Conservation (phyloP, 345 rosid species). For the Litchi chinensis region DNA sequence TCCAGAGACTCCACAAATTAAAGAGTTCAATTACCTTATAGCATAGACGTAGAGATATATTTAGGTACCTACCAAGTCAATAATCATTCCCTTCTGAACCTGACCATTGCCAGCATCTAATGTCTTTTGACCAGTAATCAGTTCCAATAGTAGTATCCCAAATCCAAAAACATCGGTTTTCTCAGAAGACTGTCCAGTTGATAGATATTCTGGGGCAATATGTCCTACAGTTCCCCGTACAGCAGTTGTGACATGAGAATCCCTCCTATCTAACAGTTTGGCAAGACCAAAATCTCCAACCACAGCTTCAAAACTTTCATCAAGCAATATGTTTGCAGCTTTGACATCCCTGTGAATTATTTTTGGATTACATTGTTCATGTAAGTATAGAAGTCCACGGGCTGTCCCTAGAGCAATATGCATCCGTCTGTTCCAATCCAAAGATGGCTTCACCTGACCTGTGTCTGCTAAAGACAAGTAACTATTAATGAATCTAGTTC, state of each 20-base stretch:
- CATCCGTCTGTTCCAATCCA: conserved; percentile 86
- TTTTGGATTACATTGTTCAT: conserved; percentile 94
- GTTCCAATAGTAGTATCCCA: conserved; percentile 91
- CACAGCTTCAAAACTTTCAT: conserved; percentile 89
- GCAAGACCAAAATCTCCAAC: conserved; percentile 98
- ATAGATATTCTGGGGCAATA: conserved; percentile 95
- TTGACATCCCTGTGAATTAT: conserved; percentile 95
- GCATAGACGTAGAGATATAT: background rate
- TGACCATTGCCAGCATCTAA: conserved; percentile 86
- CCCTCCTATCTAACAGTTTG: conserved; percentile 77
- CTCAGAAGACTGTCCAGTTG: conserved; percentile 96
- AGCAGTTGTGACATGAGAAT: conserved; percentile 93
- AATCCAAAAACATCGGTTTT: conserved; percentile 96
- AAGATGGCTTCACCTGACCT: conserved; percentile 60
- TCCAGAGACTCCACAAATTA: background rate
- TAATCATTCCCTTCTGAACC: conserved; percentile 86
- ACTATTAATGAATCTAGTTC: background rate
- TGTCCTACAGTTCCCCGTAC: conserved; percentile 97
- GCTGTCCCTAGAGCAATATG: conserved; percentile 76
- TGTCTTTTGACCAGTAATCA: conserved; percentile 89
- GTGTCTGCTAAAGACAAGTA: conserved; percentile 39
- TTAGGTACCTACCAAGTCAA: conserved; percentile 66
- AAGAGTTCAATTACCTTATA: background rate
- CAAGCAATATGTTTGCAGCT: conserved; percentile 93
- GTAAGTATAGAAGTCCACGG: conserved; percentile 91